Percentiles rank a stretch among this genome's conserved stretches.
Evolutionary conservation across 108 stramenopile species (phyloP).

Genomic region (Cyclotella distinguenda): DNA sequence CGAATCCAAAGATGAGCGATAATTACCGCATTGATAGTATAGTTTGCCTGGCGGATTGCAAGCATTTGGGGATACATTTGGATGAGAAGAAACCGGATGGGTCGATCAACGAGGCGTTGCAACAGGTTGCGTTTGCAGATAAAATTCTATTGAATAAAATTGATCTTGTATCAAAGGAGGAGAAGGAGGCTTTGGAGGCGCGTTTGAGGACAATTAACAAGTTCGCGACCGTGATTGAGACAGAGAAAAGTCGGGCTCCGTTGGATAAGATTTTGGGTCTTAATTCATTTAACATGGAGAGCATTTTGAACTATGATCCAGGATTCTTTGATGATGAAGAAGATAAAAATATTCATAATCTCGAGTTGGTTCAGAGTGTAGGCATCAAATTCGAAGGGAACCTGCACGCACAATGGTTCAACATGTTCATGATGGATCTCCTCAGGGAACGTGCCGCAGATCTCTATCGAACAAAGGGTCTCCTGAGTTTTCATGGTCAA

Average conservation of each 20-base stretch:
- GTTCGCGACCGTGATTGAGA: conserved; percentile 88
- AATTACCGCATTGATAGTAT: conserved; percentile 87
- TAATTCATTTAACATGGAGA: conserved; percentile 90
- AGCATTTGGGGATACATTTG: conserved; percentile 86
- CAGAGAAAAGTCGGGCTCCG: conserved; percentile 77
- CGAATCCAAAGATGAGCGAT: conserved; percentile 88
- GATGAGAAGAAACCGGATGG: conserved; percentile 92
- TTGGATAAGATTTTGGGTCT: conserved; percentile 86
- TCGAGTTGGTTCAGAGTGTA: conserved; percentile 85
- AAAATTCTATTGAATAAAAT: conserved; percentile 96
- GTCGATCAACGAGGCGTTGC: conserved; percentile 87
- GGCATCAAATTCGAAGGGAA: conserved; percentile 87
- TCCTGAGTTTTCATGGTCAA: conserved; percentile 92
- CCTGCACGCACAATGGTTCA: conserved; percentile 94
- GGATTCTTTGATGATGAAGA: conserved; percentile 82
- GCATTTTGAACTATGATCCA: conserved; percentile 82
- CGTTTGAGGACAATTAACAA: conserved; percentile 80
- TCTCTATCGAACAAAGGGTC: conserved; percentile 91
- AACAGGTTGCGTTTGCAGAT: conserved; percentile 98
- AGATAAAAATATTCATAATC: conserved; percentile 81
- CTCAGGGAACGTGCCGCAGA: conserved; percentile 88
- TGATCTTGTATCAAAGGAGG: conserved; percentile 87
- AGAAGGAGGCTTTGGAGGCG: conserved; percentile 80
- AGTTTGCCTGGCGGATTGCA: conserved; percentile 91
- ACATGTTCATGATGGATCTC: conserved; percentile 96